Evolutionary conservation across 106 monocot genomes (phyloP).

Genomic region (Alisma plantagoaquatica): DNA sequence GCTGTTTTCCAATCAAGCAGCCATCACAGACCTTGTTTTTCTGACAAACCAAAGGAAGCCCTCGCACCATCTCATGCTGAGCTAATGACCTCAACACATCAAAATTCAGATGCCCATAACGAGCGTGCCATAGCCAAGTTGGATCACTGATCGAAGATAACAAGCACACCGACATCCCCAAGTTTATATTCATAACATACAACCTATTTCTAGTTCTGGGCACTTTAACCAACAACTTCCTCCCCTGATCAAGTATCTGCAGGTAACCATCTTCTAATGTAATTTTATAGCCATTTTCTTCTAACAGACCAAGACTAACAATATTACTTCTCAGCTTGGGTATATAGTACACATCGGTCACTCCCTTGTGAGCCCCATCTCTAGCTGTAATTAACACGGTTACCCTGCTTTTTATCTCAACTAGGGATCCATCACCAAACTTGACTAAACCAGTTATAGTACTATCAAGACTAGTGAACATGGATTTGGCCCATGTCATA

Average conservation of each 20-base stretch:
- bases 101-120: conserved; percentile 7
- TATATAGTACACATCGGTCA: conserved; percentile 2
- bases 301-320: neutral
- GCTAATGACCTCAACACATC: neutral
- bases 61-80: neutral
- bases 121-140: conserved; percentile 6
- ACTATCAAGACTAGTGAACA: neutral
- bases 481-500: neutral
- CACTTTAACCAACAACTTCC: neutral
- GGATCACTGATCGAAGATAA: neutral
- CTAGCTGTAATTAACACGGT: neutral
- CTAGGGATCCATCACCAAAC: neutral
- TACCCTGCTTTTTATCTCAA: neutral
- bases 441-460: neutral
- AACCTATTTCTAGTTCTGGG: neutral
- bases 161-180: neutral
- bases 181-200: neutral
- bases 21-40: neutral
- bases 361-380: neutral
- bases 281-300: neutral
- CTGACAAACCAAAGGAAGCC: neutral
- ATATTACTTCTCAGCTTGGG: neutral
- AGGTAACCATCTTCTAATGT: neutral
- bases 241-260: neutral
- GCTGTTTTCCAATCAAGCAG: conserved; percentile 9